Percentiles rank a stretch among this genome's conserved stretches.
Evolutionary conservation across 768 basidiomycete species (phyloP).

Genomic region (Phaeotremella skinneri): DNA sequence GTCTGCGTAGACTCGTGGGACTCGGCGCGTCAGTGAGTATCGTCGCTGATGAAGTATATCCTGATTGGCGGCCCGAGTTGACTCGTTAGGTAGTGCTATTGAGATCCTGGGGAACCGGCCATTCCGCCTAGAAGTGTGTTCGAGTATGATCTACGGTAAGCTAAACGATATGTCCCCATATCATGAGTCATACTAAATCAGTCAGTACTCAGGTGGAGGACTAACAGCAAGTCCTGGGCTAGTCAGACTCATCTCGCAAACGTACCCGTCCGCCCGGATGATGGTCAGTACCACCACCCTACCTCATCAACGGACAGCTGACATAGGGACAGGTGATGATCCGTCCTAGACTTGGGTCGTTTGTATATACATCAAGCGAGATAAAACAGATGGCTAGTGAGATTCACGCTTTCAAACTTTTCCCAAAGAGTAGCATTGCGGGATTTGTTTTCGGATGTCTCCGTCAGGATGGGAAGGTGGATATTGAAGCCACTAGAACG

Average conservation of each 20-base stretch:
- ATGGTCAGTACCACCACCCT: conserved; percentile 59
- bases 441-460: conserved; percentile 32
- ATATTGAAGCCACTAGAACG: conserved; percentile 2
- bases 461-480: neutral
- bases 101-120: conserved; percentile 3
- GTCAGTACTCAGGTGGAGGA: conserved; percentile 71
- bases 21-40: conserved; percentile 64
- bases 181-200: conserved; percentile 51
- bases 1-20: conserved; percentile 76
- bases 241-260: conserved; percentile 60
- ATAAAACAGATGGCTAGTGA: conserved; percentile 73
- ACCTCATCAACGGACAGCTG: too few relatives aligned
- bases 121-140: conserved; percentile 59
- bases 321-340: conserved; percentile 64
- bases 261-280: conserved; percentile 54
- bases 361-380: conserved; percentile 68
- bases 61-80: neutral
- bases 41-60: conserved; percentile 2
- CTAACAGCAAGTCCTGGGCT: conserved; percentile 79
- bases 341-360: conserved; percentile 75
- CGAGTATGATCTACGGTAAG: conserved; percentile 68
- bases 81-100: neutral
- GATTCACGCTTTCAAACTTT: conserved; percentile 61
- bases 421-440: conserved; percentile 54
- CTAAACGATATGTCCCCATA: conserved; percentile 64